Base-by-base conservation (phyloP, 140 eudicot genomes). In the Erigeron philadelphicus region DNA sequence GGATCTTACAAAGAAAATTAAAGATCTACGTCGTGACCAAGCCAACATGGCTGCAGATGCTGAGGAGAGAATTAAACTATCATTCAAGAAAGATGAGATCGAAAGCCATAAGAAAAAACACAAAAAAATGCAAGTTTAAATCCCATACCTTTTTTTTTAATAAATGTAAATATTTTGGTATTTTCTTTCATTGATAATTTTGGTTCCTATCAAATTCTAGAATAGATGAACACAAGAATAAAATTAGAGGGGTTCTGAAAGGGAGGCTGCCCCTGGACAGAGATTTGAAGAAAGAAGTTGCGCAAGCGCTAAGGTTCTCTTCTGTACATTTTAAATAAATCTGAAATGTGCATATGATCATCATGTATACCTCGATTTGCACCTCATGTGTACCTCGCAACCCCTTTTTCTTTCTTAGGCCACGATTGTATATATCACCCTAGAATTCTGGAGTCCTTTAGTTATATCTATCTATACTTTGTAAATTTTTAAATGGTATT, bases 201-300 rank as follows among this genome's bases (percentile, higher is more conserved):
- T 47, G 31, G 46, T 52, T 56, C 65, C 7, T 50, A 53, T 18
- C 75, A 48, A 53, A 49, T 76, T 82, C 19, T 79, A 91, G 98
- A 82, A 52, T 91, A 57, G 95, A 88, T 68, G 95, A 91, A 60
- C 76, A 78, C 84, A 88, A 84, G 81, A 88, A 67, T 62, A 91
- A 78, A 81, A 81, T 91, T 69, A 82, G 81, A 81, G 92, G 89
- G 57, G 86, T 84, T 60, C 75, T 91, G 77, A 91, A 91, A 81
- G 98, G 98, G 76, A 88, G 98, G 80, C 80, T 86, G 48, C 98
- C 98, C 52, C 74, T 80, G 1, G 98, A 91, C 72, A 88, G 79
- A 78, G 98, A 88, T 78, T 54, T 88, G 81, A 91, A 86, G 72
- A 86, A 83, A 48, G 98, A 91, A 84, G 79, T 91, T 48, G 41